phyloP scores from a whole-genome alignment of 2,329 filamentous ascomycete species.

The Mycosphaerella sp. region DNA sequence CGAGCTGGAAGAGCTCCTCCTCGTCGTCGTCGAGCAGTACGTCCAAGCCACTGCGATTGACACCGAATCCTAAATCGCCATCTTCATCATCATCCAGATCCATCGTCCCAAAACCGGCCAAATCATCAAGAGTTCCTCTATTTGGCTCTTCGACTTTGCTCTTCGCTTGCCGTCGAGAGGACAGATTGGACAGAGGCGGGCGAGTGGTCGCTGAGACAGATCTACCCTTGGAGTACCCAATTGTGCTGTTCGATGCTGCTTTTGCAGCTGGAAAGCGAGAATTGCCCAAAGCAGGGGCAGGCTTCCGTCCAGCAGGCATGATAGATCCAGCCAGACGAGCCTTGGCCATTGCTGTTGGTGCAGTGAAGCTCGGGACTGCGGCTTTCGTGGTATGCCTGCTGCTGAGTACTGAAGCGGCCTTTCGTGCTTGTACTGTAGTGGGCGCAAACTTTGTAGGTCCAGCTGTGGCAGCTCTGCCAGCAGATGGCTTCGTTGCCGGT shows the following conservation, averaged over 20 bases:
- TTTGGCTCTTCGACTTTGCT: conserved; percentile 9
- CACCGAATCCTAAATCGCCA: conserved; percentile 9
- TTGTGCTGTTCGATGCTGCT: conserved; percentile 67
- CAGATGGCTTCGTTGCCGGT: conserved; percentile 2
- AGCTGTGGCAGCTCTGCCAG: conserved; percentile 9
- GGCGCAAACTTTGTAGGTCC: conserved; percentile 31
- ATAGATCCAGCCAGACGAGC: conserved; percentile 35
- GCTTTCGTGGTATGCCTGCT: conserved; percentile 28
- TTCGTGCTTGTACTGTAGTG: conserved; percentile 50
- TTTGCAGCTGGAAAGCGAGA: conserved; percentile 56
- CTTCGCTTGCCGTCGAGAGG: conserved; percentile 9
- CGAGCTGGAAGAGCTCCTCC: conserved; percentile 23
- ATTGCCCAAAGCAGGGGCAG: conserved; percentile 21
- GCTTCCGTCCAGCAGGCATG: conserved; percentile 12
- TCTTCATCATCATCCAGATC: conserved; percentile 19
- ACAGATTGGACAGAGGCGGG: conserved; percentile 22
- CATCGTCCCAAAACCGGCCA: conserved; percentile 22
- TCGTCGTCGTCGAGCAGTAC: conserved; percentile 14
- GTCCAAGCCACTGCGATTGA: neutral
- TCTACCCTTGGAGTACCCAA: conserved; percentile 78
- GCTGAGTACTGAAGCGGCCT: conserved; percentile 41
- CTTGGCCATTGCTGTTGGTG: conserved; percentile 37
- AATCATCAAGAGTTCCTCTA: conserved; percentile 21
- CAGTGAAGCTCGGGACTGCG: conserved; percentile 35
- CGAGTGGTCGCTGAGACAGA: conserved; percentile 41